These are phyloP conservation scores for Adenanthera pavonina DNA, from an alignment of 306 rosid genomes.

Conservation along the genomic window DNA sequence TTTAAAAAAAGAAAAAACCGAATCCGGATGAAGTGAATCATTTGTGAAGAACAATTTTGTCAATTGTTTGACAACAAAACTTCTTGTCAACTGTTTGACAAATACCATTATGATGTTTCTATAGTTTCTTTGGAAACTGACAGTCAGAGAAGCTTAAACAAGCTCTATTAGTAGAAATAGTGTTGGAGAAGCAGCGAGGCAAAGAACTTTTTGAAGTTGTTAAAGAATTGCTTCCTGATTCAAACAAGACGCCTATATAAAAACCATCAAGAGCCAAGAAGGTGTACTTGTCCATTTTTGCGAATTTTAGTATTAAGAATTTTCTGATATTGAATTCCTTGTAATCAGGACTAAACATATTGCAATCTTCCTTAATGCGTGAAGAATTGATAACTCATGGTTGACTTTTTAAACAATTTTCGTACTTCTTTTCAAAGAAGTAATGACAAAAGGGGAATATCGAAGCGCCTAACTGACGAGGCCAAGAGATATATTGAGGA, in stretches of 20 bases:
- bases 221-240: constrained; percentile 64
- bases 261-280: constrained; percentile 65
- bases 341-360: constrained; percentile 7
- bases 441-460: constrained; percentile 71
- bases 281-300: constrained; percentile 45
- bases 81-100: background rate
- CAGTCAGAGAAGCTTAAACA: constrained; percentile 84
- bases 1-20: no score
- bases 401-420: constrained; percentile 26
- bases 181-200: constrained; percentile 76
- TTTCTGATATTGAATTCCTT: constrained; percentile 30
- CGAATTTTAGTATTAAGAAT: background rate
- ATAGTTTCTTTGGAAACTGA: constrained; percentile 23
- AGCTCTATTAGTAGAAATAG: constrained; percentile 74
- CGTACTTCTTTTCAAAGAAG: constrained; percentile 60
- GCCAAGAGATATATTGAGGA: constrained; percentile 95
- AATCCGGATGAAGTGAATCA: background rate
- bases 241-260: constrained; percentile 48
- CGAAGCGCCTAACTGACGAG: constrained; percentile 78
- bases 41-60: background rate
- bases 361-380: constrained; percentile 9
- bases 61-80: background rate
- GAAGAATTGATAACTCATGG: constrained; percentile 21
- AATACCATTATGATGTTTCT: background rate
- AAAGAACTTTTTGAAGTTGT: constrained; percentile 70